These are phyloP conservation scores for Boechera divaricarpa DNA, from an alignment of 345 rosid species.

Conservation along the genomic window DNA sequence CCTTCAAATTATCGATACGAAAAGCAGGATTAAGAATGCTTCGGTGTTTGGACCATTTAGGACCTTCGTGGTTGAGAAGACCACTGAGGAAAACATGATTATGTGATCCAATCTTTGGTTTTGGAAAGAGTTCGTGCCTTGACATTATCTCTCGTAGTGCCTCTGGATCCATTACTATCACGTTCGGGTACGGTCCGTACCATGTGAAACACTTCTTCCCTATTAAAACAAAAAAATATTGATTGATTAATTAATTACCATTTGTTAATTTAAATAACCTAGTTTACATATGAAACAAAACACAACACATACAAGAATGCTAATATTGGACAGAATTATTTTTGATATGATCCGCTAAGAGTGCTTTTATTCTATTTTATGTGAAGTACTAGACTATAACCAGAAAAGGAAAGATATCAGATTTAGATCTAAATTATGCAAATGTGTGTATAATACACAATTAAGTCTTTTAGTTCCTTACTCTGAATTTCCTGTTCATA, in stretches of 20 bases:
- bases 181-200: slow-evolving; percentile 52
- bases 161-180: slow-evolving; percentile 54
- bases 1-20: slow-evolving; percentile 60
- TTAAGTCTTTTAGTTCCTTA: neutral
- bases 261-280: neutral
- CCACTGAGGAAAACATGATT: slow-evolving; percentile 49
- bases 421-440: slow-evolving; percentile 35
- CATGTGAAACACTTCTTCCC: slow-evolving; percentile 55
- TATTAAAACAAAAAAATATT: neutral
- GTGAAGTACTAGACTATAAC: slow-evolving; percentile 11
- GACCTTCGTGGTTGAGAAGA: slow-evolving; percentile 51
- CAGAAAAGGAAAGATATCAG: slow-evolving; percentile 1
- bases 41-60: slow-evolving; percentile 62
- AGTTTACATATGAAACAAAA: slow-evolving; percentile 26
- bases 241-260: slow-evolving; percentile 1
- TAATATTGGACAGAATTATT: neutral
- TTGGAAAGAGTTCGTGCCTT: slow-evolving; percentile 49
- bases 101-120: slow-evolving; percentile 44
- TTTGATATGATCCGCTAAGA: slow-evolving; percentile 3
- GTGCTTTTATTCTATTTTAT: slow-evolving; percentile 3
- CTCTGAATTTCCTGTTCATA: slow-evolving; percentile 17
- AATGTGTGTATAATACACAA: slow-evolving; percentile 5
- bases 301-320: neutral
- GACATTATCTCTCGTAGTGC: slow-evolving; percentile 48
- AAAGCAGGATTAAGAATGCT: slow-evolving; percentile 62